Conservation (phyloP, 805 yeast genomes). For the Kuraishia capsulata region DNA sequence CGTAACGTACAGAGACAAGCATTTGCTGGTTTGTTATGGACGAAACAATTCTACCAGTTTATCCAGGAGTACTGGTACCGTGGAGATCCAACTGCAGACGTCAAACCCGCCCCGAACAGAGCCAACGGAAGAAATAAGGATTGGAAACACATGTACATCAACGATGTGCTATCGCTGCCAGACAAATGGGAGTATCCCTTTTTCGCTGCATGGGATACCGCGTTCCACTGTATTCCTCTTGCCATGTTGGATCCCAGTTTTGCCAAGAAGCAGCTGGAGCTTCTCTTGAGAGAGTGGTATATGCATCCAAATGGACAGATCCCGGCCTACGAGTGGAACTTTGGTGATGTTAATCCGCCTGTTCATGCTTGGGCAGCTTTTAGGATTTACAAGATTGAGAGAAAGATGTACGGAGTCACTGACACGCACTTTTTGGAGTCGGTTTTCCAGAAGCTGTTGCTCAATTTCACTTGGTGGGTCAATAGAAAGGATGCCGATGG, state of each 20-base stretch:
- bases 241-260: conserved; percentile 91
- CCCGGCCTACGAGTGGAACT: conserved; percentile 96
- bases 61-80: conserved; percentile 78
- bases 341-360: conserved; percentile 93
- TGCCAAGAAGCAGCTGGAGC: conserved; percentile 80
- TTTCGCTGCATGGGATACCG: conserved; percentile 96
- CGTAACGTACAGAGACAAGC: conserved; percentile 88
- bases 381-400: conserved; percentile 78
- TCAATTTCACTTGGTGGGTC: conserved; percentile 97
- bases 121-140: conserved; percentile 82
- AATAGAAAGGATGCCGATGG: conserved; percentile 83
- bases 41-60: conserved; percentile 84
- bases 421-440: conserved; percentile 80
- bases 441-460: conserved; percentile 83
- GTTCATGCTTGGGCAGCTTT: conserved; percentile 95
- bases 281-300: conserved; percentile 89
- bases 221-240: conserved; percentile 87
- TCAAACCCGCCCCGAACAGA: conserved; percentile 73
- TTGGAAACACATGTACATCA: conserved; percentile 84
- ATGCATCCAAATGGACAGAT: conserved; percentile 98
- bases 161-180: conserved; percentile 81
- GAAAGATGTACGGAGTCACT: conserved; percentile 73
- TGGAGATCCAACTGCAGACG: conserved; percentile 72
- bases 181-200: conserved; percentile 96
- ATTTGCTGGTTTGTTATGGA: conserved; percentile 89